These are phyloP conservation scores for Fonsecaea nubica DNA, from an alignment of 2,329 filamentous ascomycete genomes.

Conservation along the genomic window DNA sequence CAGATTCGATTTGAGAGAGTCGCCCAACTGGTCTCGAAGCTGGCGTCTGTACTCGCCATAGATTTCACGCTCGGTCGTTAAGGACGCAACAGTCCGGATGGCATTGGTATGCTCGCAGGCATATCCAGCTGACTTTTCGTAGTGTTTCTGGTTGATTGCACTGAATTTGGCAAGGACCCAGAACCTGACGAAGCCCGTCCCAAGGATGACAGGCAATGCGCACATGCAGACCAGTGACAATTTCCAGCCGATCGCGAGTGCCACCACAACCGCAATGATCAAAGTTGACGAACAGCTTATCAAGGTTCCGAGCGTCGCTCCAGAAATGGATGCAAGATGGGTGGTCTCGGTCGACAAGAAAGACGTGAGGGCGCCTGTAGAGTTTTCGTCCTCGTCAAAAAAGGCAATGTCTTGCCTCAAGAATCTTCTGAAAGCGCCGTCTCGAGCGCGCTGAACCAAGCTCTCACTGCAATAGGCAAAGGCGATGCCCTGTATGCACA, in stretches of 20 bases:
- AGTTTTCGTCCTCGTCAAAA: slow-evolving; percentile 90
- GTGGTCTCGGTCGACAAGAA: slow-evolving; percentile 91
- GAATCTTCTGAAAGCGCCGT: slow-evolving; percentile 82
- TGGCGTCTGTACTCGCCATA: slow-evolving; percentile 71
- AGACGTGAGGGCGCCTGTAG: slow-evolving; percentile 83
- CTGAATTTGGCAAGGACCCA: slow-evolving; percentile 82
- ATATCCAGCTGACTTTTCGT: slow-evolving; percentile 80
- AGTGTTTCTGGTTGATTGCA: slow-evolving; percentile 76
- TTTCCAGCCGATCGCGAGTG: slow-evolving; percentile 84
- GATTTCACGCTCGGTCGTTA: slow-evolving; percentile 86
- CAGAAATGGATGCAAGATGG: slow-evolving; percentile 84
- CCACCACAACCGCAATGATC: slow-evolving; percentile 72
- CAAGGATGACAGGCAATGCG: slow-evolving; percentile 77
- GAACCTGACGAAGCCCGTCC: slow-evolving; percentile 86
- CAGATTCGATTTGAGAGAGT: slow-evolving; percentile 74
- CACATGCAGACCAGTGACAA: slow-evolving; percentile 81
- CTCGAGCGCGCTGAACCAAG: slow-evolving; percentile 80
- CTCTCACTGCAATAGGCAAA: slow-evolving; percentile 89
- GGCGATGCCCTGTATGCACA: slow-evolving; percentile 70
- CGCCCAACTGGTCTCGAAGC: slow-evolving; percentile 69
- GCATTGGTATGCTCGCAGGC: slow-evolving; percentile 93
- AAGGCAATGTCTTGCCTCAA: slow-evolving; percentile 91
- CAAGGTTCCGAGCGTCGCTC: slow-evolving; percentile 84
- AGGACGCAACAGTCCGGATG: slow-evolving; percentile 88
- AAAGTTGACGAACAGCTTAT: slow-evolving; percentile 82